Evolutionary conservation across 2,329 filamentous ascomycete genomes (phyloP).

Genomic region (Sporothrix brasiliensis): DNA sequence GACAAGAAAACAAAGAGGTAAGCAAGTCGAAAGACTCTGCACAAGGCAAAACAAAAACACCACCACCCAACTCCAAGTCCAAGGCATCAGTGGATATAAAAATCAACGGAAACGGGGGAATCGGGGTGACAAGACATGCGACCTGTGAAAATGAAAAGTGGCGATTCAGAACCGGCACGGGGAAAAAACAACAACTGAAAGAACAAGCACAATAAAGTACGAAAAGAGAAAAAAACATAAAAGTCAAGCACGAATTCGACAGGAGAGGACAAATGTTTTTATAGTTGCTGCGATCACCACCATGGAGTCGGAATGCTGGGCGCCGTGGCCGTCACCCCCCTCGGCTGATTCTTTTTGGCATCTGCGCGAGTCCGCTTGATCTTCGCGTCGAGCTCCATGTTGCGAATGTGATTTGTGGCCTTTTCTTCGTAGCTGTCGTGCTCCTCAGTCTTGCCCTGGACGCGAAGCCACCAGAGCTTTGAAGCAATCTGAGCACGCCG

Average conservation of each 20-base stretch:
- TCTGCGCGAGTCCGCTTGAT: not conserved
- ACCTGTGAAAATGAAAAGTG: not conserved
- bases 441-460: slow-evolving; percentile 33
- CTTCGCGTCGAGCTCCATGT: slow-evolving; percentile 19
- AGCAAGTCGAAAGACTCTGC: not conserved
- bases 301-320: not conserved
- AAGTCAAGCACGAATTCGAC: not conserved
- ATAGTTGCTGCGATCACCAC: slow-evolving; percentile 1
- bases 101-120: not conserved
- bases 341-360: not conserved
- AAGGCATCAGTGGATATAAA: not conserved
- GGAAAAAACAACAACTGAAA: not conserved
- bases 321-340: not conserved
- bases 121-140: too few relatives aligned
- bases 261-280: not conserved
- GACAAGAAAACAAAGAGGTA: not conserved
- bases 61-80: slow-evolving; percentile 24
- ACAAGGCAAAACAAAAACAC: not conserved
- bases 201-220: not conserved
- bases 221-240: not conserved
- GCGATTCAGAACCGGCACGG: not conserved
- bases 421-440: slow-evolving; percentile 33
- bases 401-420: slow-evolving; percentile 28
- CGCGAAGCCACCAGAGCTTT: slow-evolving; percentile 37
- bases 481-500: slow-evolving; percentile 35